phyloP scores from a whole-genome alignment of 1,284 basidiomycete species.

The Tilletia horrida region DNA sequence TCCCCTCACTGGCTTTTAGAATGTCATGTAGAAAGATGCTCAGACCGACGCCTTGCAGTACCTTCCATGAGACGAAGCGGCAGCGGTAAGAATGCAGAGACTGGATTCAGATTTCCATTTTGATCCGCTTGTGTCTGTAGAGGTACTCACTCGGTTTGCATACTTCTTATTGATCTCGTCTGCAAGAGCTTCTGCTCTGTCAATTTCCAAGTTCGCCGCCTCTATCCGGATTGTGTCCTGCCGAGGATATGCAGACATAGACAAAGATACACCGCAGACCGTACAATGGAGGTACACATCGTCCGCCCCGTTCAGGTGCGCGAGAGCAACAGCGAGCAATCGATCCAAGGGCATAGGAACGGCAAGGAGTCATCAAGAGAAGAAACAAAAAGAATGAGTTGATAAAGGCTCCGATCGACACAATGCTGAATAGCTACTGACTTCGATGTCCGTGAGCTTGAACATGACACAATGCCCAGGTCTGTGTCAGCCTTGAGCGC shows the following conservation, averaged over 20 bases:
- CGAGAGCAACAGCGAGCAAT: too few species aligned
- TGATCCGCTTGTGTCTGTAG: too few species aligned
- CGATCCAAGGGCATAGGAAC: not conserved
- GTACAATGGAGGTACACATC: not conserved
- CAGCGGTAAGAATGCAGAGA: not conserved
- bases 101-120: too few species aligned
- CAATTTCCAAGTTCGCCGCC: slow-evolving; percentile 70
- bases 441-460: slow-evolving; percentile 41
- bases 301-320: too few species aligned
- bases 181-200: slow-evolving; percentile 69
- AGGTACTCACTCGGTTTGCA: slow-evolving; percentile 68
- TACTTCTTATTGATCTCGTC: slow-evolving; percentile 87
- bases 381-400: not conserved
- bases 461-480: slow-evolving; percentile 30
- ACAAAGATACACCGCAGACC: not conserved
- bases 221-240: slow-evolving; percentile 76
- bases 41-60: slow-evolving; percentile 86
- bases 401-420: slow-evolving; percentile 3
- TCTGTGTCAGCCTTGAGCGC: too few species aligned
- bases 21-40: slow-evolving; percentile 86
- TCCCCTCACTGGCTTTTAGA: slow-evolving; percentile 79
- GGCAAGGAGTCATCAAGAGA: not conserved
- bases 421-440: slow-evolving; percentile 8
- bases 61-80: slow-evolving; percentile 55
- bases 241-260: not conserved